Evolutionary conservation across 31 red algal species (phyloP).

Genomic region (Endocladia muricata): DNA sequence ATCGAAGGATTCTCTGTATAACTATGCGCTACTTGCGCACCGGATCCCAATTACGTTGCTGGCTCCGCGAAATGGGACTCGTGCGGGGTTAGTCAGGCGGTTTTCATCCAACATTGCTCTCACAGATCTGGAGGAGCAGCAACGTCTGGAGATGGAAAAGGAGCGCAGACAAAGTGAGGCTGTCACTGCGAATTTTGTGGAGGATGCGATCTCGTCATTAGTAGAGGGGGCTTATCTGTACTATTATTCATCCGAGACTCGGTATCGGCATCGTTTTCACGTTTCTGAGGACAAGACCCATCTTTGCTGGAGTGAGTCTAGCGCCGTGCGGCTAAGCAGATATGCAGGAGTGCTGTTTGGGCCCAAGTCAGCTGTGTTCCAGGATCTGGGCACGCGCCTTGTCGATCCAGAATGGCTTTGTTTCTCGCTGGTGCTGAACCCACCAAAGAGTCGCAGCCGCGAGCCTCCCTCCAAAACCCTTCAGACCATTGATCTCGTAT

Average conservation of each 20-base stretch:
- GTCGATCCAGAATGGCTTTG: slow-evolving; percentile 85
- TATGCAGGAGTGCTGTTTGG: slow-evolving; percentile 80
- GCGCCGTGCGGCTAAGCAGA: slow-evolving; percentile 36
- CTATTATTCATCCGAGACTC: slow-evolving; percentile 45
- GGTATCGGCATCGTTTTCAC: slow-evolving; percentile 59
- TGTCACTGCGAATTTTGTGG: slow-evolving; percentile 56
- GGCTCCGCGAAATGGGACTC: slow-evolving; percentile 24
- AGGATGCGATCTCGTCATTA: slow-evolving; percentile 54
- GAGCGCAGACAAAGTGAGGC: slow-evolving; percentile 32
- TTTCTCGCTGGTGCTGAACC: slow-evolving; percentile 60
- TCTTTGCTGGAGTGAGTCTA: slow-evolving; percentile 61
- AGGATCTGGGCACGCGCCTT: slow-evolving; percentile 39
- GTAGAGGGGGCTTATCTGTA: slow-evolving; percentile 52
- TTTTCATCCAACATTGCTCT: slow-evolving; percentile 56
- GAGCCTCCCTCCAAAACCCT: not conserved
- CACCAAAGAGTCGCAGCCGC: not conserved
- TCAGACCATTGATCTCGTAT: slow-evolving; percentile 82
- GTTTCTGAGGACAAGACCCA: slow-evolving; percentile 50
- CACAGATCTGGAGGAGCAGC: slow-evolving; percentile 51
- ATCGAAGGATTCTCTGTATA: slow-evolving; percentile 55
- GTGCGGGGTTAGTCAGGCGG: slow-evolving; percentile 10
- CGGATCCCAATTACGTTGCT: slow-evolving; percentile 59
- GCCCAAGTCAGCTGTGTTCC: slow-evolving; percentile 62
- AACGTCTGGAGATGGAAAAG: slow-evolving; percentile 36
- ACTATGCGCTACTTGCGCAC: slow-evolving; percentile 56